Conservation (phyloP, 1,284 basidiomycete genomes). For the Termitomyces sp. region DNA sequence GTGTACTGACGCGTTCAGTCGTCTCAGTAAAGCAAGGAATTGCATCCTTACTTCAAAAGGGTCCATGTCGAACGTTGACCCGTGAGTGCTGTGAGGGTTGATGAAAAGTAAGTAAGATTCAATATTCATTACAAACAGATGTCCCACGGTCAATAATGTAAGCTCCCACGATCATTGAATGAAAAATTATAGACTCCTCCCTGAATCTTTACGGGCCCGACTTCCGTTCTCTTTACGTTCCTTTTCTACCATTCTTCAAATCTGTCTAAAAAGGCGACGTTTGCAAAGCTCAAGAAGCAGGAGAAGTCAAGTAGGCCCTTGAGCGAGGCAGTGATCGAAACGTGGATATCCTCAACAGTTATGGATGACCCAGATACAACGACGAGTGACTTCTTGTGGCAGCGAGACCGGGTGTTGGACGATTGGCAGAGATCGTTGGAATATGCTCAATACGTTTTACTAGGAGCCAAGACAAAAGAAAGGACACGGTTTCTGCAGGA, state of each 20-base stretch:
- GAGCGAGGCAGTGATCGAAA: constrained; percentile 38
- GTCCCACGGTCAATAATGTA: constrained; percentile 8
- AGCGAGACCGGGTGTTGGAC: constrained; percentile 42
- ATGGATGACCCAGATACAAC: constrained; percentile 20
- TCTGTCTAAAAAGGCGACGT: constrained; percentile 30
- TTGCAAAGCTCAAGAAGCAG: constrained; percentile 35
- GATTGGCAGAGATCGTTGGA: constrained; percentile 57
- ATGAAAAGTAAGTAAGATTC: no score
- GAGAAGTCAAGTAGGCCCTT: constrained; percentile 27
- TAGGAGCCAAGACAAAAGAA: constrained; percentile 48
- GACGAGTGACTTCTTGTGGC: constrained; percentile 35
- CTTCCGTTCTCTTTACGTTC: background rate
- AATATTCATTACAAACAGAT: background rate
- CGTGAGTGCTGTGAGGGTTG: no score
- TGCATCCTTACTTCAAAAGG: constrained; percentile 89
- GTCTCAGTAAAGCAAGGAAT: constrained; percentile 68
- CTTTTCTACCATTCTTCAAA: constrained; percentile 19
- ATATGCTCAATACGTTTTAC: constrained; percentile 44
- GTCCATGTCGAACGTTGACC: constrained; percentile 53
- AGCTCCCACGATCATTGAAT: constrained; percentile 14
- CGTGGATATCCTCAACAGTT: constrained; percentile 35
- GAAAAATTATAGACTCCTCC: constrained; percentile 7
- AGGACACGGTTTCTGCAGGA: constrained; percentile 59
- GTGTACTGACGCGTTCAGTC: constrained; percentile 73
- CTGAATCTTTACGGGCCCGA: background rate